Evolutionary conservation across 2,329 filamentous ascomycete species (phyloP).

Genomic region (Xylaria sp.): DNA sequence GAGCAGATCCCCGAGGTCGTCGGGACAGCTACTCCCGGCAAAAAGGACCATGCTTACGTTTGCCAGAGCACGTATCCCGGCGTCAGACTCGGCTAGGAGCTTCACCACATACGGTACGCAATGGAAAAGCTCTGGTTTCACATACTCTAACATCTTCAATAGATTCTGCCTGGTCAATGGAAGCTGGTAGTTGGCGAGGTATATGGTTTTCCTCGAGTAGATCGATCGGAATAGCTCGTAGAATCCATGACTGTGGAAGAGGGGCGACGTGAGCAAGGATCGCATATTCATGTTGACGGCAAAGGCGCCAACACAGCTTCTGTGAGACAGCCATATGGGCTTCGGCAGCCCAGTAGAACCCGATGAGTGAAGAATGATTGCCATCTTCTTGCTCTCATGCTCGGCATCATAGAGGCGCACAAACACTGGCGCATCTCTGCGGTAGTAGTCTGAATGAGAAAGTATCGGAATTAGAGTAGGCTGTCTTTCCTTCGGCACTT

Average conservation of each 20-base stretch:
- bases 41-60: slow-evolving; percentile 59
- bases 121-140: slow-evolving; percentile 61
- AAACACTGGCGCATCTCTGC: slow-evolving; percentile 28
- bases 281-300: slow-evolving; percentile 52
- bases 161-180: slow-evolving; percentile 60
- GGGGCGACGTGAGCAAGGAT: slow-evolving; percentile 60
- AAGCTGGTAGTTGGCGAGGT: slow-evolving; percentile 59
- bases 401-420: slow-evolving; percentile 31
- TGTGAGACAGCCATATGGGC: slow-evolving; percentile 64
- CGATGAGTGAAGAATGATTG: slow-evolving; percentile 51
- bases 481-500: slow-evolving; percentile 25
- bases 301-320: slow-evolving; percentile 37
- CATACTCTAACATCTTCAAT: slow-evolving; percentile 53
- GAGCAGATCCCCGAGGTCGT: slow-evolving; percentile 61
- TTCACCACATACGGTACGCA: slow-evolving; percentile 68
- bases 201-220: slow-evolving; percentile 56
- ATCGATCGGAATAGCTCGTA: slow-evolving; percentile 60
- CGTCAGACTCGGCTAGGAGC: slow-evolving; percentile 63
- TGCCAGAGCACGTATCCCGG: slow-evolving; percentile 58
- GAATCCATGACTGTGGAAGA: slow-evolving; percentile 64
- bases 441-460: slow-evolving; percentile 29
- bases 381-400: slow-evolving; percentile 37
- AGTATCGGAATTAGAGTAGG: slow-evolving; percentile 15
- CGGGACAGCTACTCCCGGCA: slow-evolving; percentile 63
- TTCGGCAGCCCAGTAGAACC: slow-evolving; percentile 67